Evolutionary conservation across 306 rosid genomes (phyloP), one percentile per base, ranked within the genome.

Genomic region (Fagus crenata): DNA sequence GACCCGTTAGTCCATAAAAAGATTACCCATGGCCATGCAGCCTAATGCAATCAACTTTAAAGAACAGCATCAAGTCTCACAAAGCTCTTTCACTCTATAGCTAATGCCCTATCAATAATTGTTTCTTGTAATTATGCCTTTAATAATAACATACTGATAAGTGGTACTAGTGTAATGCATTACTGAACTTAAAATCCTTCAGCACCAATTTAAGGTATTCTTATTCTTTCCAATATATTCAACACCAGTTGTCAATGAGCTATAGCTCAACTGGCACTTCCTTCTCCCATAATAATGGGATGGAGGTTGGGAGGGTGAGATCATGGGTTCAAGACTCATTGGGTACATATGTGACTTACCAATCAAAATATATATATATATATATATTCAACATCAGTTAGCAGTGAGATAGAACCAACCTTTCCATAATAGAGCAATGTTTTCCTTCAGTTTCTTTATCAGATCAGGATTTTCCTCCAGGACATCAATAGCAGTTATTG

Each of bases 401-500:
- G 61, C 41, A 54, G 53, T n/a, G 79, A 76, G 74, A 81, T 77
- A 81, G 82, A 71, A 71, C 80, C 58, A 72, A 96, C 98, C 99
- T 87, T 90, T 85, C 90, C 93, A 78, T 72, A 92, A 72, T 9
- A 80, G 8, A 17, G 89, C 69, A 86, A 91, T 85, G 78, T 91
- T 95, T 36, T 75, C 77, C 85, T 89, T 92, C 78, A 96, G 89
- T 86, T 87, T 92, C 41, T 80, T 86, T 75, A 89, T 78, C 79
- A 96, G 86, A 74, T 75, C 67, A 49, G 99, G 97, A 87, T 89
- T 89, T 80, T 92, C 96, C 75, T 91, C 99, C 60, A 96, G 75
- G 79, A 96, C 76, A 80, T 92, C 91, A 85, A 96, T 84, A 67
- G 99, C 96, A 32, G 94, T 83, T 70, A 96, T 87, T 75, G 99